Evolutionary conservation across 2,329 filamentous ascomycete species (phyloP), one percentile per base, ranked within the genome.

Genomic region (Diaporthe amygdali): DNA sequence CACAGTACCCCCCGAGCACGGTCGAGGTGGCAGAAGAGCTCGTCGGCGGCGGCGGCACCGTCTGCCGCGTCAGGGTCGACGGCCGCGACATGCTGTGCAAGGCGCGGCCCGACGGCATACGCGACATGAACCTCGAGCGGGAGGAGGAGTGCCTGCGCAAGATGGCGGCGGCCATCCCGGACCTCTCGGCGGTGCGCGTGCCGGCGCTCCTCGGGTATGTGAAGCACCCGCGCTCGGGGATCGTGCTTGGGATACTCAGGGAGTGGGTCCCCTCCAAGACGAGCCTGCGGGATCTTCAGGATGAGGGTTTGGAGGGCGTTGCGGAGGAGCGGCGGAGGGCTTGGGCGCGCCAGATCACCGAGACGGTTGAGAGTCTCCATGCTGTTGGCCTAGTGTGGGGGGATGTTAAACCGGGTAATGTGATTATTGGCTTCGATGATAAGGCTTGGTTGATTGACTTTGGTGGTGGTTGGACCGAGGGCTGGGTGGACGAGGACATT

Each of bases 361-460:
- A 76, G 49, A 76, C 74, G 0, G 71, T 81, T 17, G 37, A 74
- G 39, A 41, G 47, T 32, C 72, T 81, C 20, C 79, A 80, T 69
- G 20, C 68, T 27, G 71, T 73, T 14, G 77, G 76, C 2, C 41
- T 78, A 22, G 73, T 78, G 27, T 81, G 79, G 79, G 78, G 78
- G 10, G 76, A 79, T 74, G 79, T 75, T 1, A 81, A 78, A 70
- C 52, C 76, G 27, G 71, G 66, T 51, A 82, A 83, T 52, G 77
- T 84, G 70, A 74, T 84, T 66, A 78, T 84, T 37, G 80, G 83
- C 70, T 74, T 70, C 30, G 54, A 80, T 59, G 74, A 78, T 64
- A 76, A 83, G 61, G 77, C 79, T 44, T 83, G 79, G 80, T 77
- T 84, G 25, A 80, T 82, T 71, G 81, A 81, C 74, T 82, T 84